Base-by-base conservation (phyloP, 805 yeast species). In the Kregervanrija pseudodelftensis region DNA sequence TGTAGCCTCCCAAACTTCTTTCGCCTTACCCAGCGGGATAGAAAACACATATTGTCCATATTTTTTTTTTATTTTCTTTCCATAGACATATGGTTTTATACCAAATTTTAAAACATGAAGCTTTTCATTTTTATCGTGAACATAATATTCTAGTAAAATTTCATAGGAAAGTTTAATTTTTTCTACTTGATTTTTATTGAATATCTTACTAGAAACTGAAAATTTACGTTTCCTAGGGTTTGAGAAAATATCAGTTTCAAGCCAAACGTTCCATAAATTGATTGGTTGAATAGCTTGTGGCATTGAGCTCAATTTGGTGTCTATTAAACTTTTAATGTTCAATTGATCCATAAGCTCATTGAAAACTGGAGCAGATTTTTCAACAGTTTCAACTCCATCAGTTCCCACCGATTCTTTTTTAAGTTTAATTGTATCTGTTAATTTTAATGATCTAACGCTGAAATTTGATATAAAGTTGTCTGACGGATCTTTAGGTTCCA, bases 241-340 rank as follows among this genome's bases (percentile, higher is more conserved):
- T 16, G 30, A 5, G 7, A 30, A 28, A 11, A 35, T 32, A 30
- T 12, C 15, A 28, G 15, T 30, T 13, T 37, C 41, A n/a, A 48
- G 22, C 50, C 50, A 48, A 11, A 48, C 17, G 9, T 48, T 48
- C 50, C 50, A 48, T 13, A 17, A 11, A 11, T 40, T 41, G 11
- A 12, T 12, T 8, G 45, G 45, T 15, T 44, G 34, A 2, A 28
- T 12, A 30, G 7, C 30, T 17, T 31, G 30, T 9, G 1, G 31
- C 33, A 37, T 13, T 13, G 14, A 16, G 8, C 28, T 22, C 7
- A 22, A 7, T 22, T 22, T 22, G 7, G 28, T 22, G 8, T 22
- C 28, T 22, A 22, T 22, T 22, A 22, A 22, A 22, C 28, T 22
- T 22, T 22, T 22, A 22, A 22, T 22, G 28, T 22, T 22, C 28